Evolutionary conservation across 257 asterid genomes (phyloP), one percentile per base, ranked within the genome.

Genomic region (Solanum peruvianum): DNA sequence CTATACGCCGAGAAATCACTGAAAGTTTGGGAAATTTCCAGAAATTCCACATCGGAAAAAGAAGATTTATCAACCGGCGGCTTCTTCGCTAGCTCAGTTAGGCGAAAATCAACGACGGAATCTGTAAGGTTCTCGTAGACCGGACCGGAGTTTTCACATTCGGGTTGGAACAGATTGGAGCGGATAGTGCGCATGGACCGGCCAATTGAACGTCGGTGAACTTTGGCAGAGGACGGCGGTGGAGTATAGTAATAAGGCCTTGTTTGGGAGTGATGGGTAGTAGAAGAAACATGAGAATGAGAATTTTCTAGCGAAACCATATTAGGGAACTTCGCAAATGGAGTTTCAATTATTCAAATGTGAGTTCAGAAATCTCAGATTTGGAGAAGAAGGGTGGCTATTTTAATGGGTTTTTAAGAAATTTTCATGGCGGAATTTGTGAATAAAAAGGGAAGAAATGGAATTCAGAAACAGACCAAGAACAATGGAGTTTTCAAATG

Each of bases 1-100:
- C 98, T 94, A 92, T 94, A 95, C 62, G 94, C 96, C 6, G 99
- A 94, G 89, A 94, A 93, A 87, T 94, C 97, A 70, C 98, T 94
- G 90, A 96, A 93, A 9, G 98, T 92, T 11, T 89, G 92, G 7
- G 99, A 94, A 18, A 92, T 70, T 23, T 96, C 96, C 78, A 96
- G 86, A 84, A 90, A 87, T 64, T 90, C 94, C 37, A 85, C 92
- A 62, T 91, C 87, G 27, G 92, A 66, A 39, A 90, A 66, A 35
- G 92, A 85, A 88, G 89, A 86, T 82, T 87, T 90, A 75, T 89
- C 73, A 81, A 86, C 82, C 49, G 80, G 20, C 66, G 93, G 86
- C 86, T 92, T 92, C 37, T 16, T 89, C 37, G 97, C 93, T 87
- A 95, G 94, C 45, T 96, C 98, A 1, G 93, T 94, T 39, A 96